Conservation (phyloP, 164 flowering plant species). For the Aristolochia californica region DNA sequence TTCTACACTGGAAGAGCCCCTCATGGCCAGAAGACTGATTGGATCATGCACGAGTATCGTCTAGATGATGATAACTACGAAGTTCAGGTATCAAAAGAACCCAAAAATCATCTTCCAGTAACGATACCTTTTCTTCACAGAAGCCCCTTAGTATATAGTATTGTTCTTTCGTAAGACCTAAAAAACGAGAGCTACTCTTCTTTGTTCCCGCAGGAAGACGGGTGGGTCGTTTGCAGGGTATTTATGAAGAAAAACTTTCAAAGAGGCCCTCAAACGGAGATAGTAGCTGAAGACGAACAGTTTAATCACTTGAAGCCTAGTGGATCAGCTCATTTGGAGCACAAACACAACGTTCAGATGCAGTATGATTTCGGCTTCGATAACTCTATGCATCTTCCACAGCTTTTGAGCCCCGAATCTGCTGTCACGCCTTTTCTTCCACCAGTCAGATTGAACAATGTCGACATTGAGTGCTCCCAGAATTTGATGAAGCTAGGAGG, state of each 20-base stretch:
- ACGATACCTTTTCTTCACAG: too few relatives aligned
- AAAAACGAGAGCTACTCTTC: too few relatives aligned
- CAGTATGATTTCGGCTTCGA: conserved; percentile 21
- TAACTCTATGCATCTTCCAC: conserved; percentile 65
- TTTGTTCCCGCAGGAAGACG: conserved; percentile 55
- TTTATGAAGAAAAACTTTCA: conserved; percentile 57
- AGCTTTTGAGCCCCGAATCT: conserved; percentile 37
- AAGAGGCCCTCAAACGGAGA: conserved; percentile 24
- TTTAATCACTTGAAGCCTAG: conserved; percentile 14
- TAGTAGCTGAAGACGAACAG: conserved; percentile 16
- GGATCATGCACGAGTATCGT: conserved; percentile 71
- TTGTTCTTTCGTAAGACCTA: too few relatives aligned
- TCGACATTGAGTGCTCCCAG: conserved; percentile 40
- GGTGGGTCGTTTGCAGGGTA: conserved; percentile 89
- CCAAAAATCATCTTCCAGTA: too few relatives aligned
- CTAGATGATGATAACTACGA: conserved; percentile 40
- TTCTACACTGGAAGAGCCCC: conserved; percentile 60
- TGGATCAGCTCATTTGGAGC: conserved; percentile 16
- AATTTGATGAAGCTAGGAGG: conserved; percentile 27
- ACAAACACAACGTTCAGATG: conserved; percentile 17
- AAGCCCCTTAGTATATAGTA: too few relatives aligned
- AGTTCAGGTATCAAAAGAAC: conserved; percentile 26
- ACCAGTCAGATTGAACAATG: conserved; percentile 20
- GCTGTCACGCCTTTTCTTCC: conserved; percentile 15
- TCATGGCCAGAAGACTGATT: conserved; percentile 48